A percentile compares a stretch with the other conserved stretches of the same genome.
Evolutionary conservation across 306 rosid species (phyloP).

Genomic region (Myrica gale): DNA sequence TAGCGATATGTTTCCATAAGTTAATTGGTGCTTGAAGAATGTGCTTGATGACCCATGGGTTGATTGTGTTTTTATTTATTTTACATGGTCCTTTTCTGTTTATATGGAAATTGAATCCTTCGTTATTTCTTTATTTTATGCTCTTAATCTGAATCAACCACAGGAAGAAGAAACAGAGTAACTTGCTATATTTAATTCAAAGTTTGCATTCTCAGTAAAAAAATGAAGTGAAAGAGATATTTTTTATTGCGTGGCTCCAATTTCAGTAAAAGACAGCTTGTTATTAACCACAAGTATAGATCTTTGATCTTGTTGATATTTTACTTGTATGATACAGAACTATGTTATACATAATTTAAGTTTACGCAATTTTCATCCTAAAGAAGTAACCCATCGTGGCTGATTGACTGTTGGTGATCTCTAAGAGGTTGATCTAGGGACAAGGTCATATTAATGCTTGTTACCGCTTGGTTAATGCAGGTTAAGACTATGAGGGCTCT

Average conservation of each 20-base stretch:
- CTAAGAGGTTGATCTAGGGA: constrained; percentile 10
- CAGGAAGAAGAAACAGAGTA: background rate
- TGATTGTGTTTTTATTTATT: too few species aligned
- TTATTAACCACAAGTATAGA: background rate
- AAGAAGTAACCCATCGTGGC: background rate
- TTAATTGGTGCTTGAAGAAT: too few species aligned
- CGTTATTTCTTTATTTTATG: background rate
- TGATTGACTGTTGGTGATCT: constrained; percentile 2
- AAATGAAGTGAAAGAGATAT: background rate
- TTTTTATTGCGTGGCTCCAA: background rate
- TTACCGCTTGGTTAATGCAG: constrained; percentile 45
- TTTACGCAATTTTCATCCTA: background rate
- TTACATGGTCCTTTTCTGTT: background rate
- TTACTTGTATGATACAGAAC: too few species aligned
- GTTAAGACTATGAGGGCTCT: constrained; percentile 99
- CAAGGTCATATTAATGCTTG: constrained; percentile 18
- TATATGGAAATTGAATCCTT: too few species aligned
- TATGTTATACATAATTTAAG: background rate
- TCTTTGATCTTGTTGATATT: background rate
- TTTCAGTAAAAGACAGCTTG: background rate
- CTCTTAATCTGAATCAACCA: background rate
- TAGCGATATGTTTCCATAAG: background rate
- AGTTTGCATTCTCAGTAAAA: background rate
- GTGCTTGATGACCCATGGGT: too few species aligned
- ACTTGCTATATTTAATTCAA: background rate